phyloP scores from a whole-genome alignment of 108 stramenopile genomes.

The Pelagomonas calceolata region DNA sequence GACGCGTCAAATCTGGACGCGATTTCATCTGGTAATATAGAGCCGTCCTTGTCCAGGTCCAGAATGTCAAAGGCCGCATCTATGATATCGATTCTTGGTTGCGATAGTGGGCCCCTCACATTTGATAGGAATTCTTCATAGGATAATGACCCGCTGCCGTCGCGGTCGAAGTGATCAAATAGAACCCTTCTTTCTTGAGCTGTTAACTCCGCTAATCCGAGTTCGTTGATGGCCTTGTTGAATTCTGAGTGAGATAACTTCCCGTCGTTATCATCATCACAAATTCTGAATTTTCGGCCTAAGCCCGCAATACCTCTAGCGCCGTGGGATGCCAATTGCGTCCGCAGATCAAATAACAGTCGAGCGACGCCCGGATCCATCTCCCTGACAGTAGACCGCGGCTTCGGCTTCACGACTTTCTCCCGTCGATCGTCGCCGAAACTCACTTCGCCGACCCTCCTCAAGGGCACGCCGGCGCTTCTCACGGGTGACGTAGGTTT shows the following conservation, averaged over 20 bases:
- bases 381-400: background rate
- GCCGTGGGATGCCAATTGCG: conserved; percentile 1
- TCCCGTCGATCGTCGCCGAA: background rate
- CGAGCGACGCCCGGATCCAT: background rate
- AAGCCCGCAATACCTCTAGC: conserved; percentile 30
- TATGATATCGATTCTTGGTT: conserved; percentile 29
- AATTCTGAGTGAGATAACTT: conserved; percentile 34
- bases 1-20: conserved; percentile 29
- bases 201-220: conserved; percentile 26
- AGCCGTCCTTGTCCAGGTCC: conserved; percentile 32
- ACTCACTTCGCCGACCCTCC: no score
- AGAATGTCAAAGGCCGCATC: conserved; percentile 36
- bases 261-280: conserved; percentile 34
- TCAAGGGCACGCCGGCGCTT: background rate
- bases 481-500: background rate
- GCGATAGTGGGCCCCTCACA: conserved; percentile 37
- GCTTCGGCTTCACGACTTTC: background rate
- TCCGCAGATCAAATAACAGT: conserved; percentile 9
- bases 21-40: conserved; percentile 30
- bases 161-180: conserved; percentile 41
- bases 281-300: conserved; percentile 36
- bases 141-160: conserved; percentile 25
- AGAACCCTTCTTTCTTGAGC: conserved; percentile 36
- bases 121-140: conserved; percentile 43
- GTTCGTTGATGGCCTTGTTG: conserved; percentile 38